A percentile compares a stretch with the other conserved stretches of the same genome.
Evolutionary conservation across 2,329 filamentous ascomycete species (phyloP).

Genomic region (Pseudocercospora vitis): DNA sequence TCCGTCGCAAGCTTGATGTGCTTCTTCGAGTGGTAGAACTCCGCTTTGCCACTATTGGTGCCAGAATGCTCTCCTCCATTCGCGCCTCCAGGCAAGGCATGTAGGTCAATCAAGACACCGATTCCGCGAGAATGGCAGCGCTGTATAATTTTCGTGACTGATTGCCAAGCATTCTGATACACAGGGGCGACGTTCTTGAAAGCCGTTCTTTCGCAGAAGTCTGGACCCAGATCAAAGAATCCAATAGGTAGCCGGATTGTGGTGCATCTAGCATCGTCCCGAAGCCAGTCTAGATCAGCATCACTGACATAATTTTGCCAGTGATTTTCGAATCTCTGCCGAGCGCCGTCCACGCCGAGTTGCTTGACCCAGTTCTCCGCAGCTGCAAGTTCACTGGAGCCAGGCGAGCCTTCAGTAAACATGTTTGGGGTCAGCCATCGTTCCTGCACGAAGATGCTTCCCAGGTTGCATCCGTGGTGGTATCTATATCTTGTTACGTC

Average conservation of each 20-base stretch:
- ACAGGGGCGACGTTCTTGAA: conserved; percentile 53
- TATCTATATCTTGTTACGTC: conserved; percentile 58
- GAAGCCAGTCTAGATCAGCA: conserved; percentile 55
- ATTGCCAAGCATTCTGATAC: conserved; percentile 56
- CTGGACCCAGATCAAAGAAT: conserved; percentile 57
- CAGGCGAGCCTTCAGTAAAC: conserved; percentile 46
- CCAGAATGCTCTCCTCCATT: conserved; percentile 59
- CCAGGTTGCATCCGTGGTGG: conserved; percentile 61
- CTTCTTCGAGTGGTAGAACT: conserved; percentile 50
- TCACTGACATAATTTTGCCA: conserved; percentile 55
- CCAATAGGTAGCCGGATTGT: conserved; percentile 62
- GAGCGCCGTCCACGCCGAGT: conserved; percentile 51
- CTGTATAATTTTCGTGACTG: conserved; percentile 49
- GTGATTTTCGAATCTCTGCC: conserved; percentile 54
- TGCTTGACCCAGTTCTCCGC: conserved; percentile 50
- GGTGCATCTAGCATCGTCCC: conserved; percentile 54
- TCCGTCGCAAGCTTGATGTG: conserved; percentile 50
- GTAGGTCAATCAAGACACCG: conserved; percentile 59
- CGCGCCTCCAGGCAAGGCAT: conserved; percentile 59
- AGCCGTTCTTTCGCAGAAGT: conserved; percentile 53
- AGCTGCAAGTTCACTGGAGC: conserved; percentile 54
- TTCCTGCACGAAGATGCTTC: conserved; percentile 61
- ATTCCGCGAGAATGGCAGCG: conserved; percentile 52
- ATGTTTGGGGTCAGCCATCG: conserved; percentile 56
- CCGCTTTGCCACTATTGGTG: conserved; percentile 53